Evolutionary conservation across 164 flowering plant species (phyloP).

Genomic region (Magnolia officinalis): DNA sequence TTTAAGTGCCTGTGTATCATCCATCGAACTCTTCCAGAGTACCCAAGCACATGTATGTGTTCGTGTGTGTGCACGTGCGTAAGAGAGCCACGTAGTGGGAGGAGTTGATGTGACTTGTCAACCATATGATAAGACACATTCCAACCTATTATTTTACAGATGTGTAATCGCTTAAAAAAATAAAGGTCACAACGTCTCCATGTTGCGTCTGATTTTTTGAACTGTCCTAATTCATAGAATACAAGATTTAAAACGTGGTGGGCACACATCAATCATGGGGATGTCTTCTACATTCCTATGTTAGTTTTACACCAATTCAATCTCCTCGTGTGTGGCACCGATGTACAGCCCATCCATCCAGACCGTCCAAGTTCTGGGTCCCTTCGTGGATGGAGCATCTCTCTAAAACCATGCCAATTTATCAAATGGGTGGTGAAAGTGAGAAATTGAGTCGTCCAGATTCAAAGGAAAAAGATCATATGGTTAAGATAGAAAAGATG

Average conservation of each 20-base stretch:
- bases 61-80: neutral
- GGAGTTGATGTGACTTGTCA: slow-evolving; percentile 3
- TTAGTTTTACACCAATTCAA: neutral
- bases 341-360: too few relatives aligned
- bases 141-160: neutral
- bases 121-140: neutral
- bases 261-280: neutral
- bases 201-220: neutral
- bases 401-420: too few relatives aligned
- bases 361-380: too few relatives aligned
- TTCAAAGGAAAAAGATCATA: too few relatives aligned
- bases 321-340: too few relatives aligned
- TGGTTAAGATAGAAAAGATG: too few relatives aligned
- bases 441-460: too few relatives aligned
- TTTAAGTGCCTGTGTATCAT: too few relatives aligned
- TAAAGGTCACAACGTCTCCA: neutral
- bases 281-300: neutral
- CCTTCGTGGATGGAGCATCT: too few relatives aligned
- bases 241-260: neutral
- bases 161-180: neutral
- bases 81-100: neutral
- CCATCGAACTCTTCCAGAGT: neutral
- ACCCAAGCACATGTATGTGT: too few relatives aligned
- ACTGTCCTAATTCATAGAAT: neutral
- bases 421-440: too few relatives aligned